phyloP scores from a whole-genome alignment of 352 stramenopile genomes.

The Pythium dissotocum region DNA sequence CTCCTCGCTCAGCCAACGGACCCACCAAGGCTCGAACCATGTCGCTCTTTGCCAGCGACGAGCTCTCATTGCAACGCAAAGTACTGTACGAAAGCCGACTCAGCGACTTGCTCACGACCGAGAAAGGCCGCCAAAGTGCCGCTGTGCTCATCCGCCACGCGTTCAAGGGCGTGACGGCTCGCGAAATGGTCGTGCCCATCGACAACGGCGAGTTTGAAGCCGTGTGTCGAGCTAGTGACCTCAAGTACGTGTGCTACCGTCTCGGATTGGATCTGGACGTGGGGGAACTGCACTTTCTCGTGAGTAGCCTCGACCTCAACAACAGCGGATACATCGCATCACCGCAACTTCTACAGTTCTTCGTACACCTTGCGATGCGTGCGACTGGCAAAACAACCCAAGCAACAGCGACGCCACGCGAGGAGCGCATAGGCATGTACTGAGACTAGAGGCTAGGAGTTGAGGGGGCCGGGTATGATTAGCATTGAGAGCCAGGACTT shows the following conservation, averaged over 20 bases:
- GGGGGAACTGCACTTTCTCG: conserved; percentile 61
- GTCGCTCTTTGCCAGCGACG: conserved; percentile 33
- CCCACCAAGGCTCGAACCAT: conserved; percentile 5
- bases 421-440: conserved; percentile 9
- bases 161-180: conserved; percentile 65
- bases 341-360: conserved; percentile 58
- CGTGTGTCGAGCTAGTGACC: conserved; percentile 56
- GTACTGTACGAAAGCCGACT: conserved; percentile 57
- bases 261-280: conserved; percentile 70
- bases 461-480: neutral
- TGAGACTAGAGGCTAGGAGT: neutral
- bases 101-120: conserved; percentile 46
- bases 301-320: conserved; percentile 41
- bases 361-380: conserved; percentile 42
- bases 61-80: conserved; percentile 50
- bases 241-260: conserved; percentile 75
- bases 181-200: conserved; percentile 68
- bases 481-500: neutral
- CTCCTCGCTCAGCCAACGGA: conserved; percentile 1
- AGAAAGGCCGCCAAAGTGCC: conserved; percentile 62
- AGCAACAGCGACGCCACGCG: neutral
- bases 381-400: neutral
- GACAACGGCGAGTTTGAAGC: conserved; percentile 71
- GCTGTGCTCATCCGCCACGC: conserved; percentile 69
- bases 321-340: conserved; percentile 67